A percentile compares a stretch with the other conserved stretches of the same genome.
Conservation (phyloP, 140 eudicot species). For the Senecio squalidus region DNA sequence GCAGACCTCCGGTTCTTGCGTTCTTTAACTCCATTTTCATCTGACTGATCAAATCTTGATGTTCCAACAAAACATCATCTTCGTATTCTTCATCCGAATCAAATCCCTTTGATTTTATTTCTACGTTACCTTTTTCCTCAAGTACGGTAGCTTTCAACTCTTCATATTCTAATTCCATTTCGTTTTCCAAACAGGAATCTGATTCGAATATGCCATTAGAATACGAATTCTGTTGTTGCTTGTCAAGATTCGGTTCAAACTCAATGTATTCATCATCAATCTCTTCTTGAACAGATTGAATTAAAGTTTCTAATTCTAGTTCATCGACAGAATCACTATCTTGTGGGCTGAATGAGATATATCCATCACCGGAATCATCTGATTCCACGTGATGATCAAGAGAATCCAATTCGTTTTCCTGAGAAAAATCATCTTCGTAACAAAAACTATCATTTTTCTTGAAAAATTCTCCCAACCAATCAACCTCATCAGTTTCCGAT, state of each 20-base stretch:
- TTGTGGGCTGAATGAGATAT: conserved; percentile 19
- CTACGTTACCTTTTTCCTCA: neutral
- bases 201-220: conserved; percentile 26
- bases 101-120: conserved; percentile 21
- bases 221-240: neutral
- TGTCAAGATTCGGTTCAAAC: conserved; percentile 18
- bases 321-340: conserved; percentile 12
- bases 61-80: conserved; percentile 54
- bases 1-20: conserved; percentile 55
- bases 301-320: conserved; percentile 11
- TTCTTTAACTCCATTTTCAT: conserved; percentile 75
- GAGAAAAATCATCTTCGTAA: conserved; percentile 27
- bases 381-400: conserved; percentile 18
- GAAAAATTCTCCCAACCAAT: conserved; percentile 37
- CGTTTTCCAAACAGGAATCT: conserved; percentile 1
- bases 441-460: conserved; percentile 24
- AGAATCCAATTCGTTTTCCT: conserved; percentile 18
- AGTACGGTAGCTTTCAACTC: neutral
- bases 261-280: conserved; percentile 41
- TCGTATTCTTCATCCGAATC: conserved; percentile 50
- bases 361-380: conserved; percentile 26
- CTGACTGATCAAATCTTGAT: conserved; percentile 59
- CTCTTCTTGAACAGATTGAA: conserved; percentile 20
- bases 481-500: conserved; percentile 13
- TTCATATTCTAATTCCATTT: conserved; percentile 11